Percentiles rank a stretch among this genome's conserved stretches.
Conservation (phyloP, 495 filamentous ascomycete species). For the Aspergillus olivimuriae region DNA sequence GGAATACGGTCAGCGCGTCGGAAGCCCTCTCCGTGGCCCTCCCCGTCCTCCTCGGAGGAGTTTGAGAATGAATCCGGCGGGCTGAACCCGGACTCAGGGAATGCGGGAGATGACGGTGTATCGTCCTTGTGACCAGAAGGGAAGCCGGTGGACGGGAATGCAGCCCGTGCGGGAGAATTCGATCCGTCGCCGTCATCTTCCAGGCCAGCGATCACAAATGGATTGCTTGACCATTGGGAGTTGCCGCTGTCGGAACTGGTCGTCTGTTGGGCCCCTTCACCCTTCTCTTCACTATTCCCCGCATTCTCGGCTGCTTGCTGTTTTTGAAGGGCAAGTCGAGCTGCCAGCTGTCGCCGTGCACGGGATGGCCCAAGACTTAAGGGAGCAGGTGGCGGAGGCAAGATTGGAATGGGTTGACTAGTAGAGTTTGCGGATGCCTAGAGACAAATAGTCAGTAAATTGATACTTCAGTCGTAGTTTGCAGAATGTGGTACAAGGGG, state of each 20-base stretch:
- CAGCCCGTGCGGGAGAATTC: constrained; percentile 17
- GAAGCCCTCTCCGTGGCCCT: constrained; percentile 27
- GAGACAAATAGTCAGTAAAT: constrained; percentile 1
- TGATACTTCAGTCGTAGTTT: too few species aligned
- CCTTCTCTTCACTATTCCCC: constrained; percentile 21
- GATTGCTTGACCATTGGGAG: constrained; percentile 35
- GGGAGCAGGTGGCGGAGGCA: constrained; percentile 43
- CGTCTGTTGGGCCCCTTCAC: constrained; percentile 9
- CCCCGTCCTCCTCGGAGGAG: constrained; percentile 37
- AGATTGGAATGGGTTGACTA: constrained; percentile 41
- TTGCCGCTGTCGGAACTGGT: constrained; percentile 15
- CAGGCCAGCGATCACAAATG: constrained; percentile 38
- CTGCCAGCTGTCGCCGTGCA: constrained; percentile 79
- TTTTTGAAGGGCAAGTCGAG: constrained; percentile 72
- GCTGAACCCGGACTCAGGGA: constrained; percentile 38
- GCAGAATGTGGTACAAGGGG: neutral
- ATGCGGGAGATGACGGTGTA: constrained; percentile 28
- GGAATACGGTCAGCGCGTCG: constrained; percentile 36
- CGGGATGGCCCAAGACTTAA: constrained; percentile 73
- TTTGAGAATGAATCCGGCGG: constrained; percentile 37
- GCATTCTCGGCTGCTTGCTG: constrained; percentile 47
- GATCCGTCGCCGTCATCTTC: constrained; percentile 42
- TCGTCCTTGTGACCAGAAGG: constrained; percentile 20
- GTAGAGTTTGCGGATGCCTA: constrained; percentile 29
- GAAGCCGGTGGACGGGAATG: constrained; percentile 34